These are phyloP conservation scores for Gracilariopsis chorda DNA, from an alignment of 23 red algal genomes.

Conservation along the genomic window DNA sequence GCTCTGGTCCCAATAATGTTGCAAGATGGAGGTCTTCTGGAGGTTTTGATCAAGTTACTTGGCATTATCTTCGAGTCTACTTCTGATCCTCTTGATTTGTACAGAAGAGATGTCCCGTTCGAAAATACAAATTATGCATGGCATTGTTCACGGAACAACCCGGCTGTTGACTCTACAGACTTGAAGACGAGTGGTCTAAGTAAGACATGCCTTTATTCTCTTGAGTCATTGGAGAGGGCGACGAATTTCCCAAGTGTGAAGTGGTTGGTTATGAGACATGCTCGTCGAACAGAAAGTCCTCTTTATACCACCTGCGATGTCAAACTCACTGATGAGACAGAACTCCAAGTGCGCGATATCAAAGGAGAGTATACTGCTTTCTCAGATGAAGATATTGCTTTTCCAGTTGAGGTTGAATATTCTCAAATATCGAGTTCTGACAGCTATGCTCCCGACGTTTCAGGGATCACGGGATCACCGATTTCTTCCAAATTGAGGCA, in stretches of 20 bases:
- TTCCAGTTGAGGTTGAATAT: neutral
- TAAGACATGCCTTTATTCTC: no score
- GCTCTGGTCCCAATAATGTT: conserved; percentile 88
- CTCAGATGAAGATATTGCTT: neutral
- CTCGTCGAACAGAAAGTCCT: neutral
- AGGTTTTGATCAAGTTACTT: conserved; percentile 54
- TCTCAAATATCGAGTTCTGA: neutral
- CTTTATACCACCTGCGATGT: neutral
- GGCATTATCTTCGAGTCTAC: conserved; percentile 41
- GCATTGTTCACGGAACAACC: neutral
- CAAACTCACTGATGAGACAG: neutral
- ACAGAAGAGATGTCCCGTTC: conserved; percentile 14
- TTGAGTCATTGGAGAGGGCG: neutral
- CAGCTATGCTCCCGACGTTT: neutral
- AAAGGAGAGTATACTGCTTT: neutral
- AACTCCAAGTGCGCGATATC: neutral
- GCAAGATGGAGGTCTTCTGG: conserved; percentile 55
- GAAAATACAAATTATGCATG: neutral
- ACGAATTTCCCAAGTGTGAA: neutral
- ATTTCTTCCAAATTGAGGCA: no score
- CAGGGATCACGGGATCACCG: no score
- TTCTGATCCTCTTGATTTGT: conserved; percentile 4
- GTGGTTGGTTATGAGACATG: neutral
- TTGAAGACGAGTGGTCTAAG: no score
- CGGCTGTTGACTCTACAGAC: neutral